These are phyloP conservation scores for Iberis pinnata DNA, from an alignment of 345 rosid species.

Conservation along the genomic window DNA sequence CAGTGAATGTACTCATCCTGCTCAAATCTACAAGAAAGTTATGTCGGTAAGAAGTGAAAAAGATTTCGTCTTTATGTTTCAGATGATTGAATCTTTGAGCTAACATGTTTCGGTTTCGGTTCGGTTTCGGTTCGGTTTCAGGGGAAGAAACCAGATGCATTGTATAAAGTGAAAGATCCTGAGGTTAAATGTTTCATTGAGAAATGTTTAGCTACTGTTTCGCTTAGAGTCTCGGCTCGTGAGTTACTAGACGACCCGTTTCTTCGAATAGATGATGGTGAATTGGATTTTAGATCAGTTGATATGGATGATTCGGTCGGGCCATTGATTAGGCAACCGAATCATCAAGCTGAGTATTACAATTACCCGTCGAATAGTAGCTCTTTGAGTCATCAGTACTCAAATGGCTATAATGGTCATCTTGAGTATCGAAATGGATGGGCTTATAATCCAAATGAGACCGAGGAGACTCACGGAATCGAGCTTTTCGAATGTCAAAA, in stretches of 20 bases:
- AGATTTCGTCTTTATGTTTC: slow-evolving; percentile 16
- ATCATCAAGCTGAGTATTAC: slow-evolving; percentile 32
- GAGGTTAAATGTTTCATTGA: slow-evolving; percentile 81
- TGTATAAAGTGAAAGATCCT: slow-evolving; percentile 80
- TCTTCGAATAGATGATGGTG: slow-evolving; percentile 55
- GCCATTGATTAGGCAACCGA: slow-evolving; percentile 51
- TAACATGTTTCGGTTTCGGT: too few species aligned
- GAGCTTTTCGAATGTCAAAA: slow-evolving; percentile 58
- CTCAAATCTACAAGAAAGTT: slow-evolving; percentile 99
- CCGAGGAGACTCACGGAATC: slow-evolving; percentile 58
- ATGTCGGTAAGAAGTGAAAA: slow-evolving; percentile 56
- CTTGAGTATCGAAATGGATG: slow-evolving; percentile 37
- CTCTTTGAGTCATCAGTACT: slow-evolving; percentile 40
- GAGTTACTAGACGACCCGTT: slow-evolving; percentile 89
- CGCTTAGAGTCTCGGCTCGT: slow-evolving; percentile 82
- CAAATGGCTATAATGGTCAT: slow-evolving; percentile 35
- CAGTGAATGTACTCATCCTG: slow-evolving; percentile 88
- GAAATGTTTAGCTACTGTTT: slow-evolving; percentile 87
- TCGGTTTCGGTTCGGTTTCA: slow-evolving; percentile 38
- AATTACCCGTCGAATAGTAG: slow-evolving; percentile 25
- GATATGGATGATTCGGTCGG: slow-evolving; percentile 39
- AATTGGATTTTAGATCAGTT: slow-evolving; percentile 42
- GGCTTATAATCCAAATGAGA: slow-evolving; percentile 54
- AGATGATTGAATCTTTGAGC: slow-evolving; percentile 14
- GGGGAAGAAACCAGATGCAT: slow-evolving; percentile 97